A percentile compares a stretch with the other conserved stretches of the same genome.
Evolutionary conservation across 306 rosid species (phyloP).

Genomic region (Vigna angularis): DNA sequence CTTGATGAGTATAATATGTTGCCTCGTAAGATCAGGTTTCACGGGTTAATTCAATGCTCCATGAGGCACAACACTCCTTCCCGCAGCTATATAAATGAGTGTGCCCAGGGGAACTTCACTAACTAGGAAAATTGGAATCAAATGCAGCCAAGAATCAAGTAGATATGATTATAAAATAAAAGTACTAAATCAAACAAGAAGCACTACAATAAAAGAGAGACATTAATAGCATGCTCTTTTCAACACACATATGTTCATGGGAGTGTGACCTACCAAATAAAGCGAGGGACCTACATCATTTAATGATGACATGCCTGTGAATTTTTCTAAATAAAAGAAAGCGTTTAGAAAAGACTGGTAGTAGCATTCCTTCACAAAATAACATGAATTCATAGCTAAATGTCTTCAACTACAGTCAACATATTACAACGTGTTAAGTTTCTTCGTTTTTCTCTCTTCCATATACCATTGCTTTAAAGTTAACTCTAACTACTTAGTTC

Average conservation of each 20-base stretch:
- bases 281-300: background rate
- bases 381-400: background rate
- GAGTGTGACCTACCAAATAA: conserved; percentile 1
- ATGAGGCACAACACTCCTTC: background rate
- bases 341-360: background rate
- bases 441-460: conserved; percentile 5
- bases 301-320: background rate
- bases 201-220: background rate
- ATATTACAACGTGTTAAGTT: background rate
- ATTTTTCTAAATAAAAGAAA: background rate
- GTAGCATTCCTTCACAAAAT: background rate
- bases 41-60: background rate
- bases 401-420: background rate
- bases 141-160: background rate
- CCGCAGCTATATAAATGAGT: background rate
- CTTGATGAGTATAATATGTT: background rate
- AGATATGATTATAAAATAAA: background rate
- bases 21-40: background rate
- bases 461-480: conserved; percentile 32
- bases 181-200: background rate
- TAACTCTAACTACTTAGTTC: conserved; percentile 17
- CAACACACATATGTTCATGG: background rate
- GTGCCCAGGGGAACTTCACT: background rate
- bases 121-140: conserved; percentile 13
- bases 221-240: background rate